Percentiles rank a stretch among this genome's conserved stretches.
Conservation (phyloP, 306 rosid genomes). For the Fragaria iinumae region DNA sequence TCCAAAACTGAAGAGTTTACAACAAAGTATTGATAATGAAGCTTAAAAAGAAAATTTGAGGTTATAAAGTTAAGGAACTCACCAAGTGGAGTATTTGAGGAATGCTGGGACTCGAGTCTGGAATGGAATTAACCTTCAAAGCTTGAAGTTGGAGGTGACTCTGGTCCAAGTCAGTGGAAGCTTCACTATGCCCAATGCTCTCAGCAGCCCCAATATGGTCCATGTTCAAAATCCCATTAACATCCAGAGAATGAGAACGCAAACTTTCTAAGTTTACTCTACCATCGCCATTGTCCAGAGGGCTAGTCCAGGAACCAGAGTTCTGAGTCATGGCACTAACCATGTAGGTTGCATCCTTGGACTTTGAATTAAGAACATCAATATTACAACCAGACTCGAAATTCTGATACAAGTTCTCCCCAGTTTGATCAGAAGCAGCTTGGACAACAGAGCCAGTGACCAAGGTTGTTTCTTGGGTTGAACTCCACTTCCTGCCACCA, state of each 20-base stretch:
- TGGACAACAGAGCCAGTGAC: slow-evolving; percentile 51
- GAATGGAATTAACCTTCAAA: slow-evolving; percentile 38
- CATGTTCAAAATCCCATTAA: slow-evolving; percentile 48
- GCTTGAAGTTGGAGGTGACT: slow-evolving; percentile 44
- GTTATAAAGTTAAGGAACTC: slow-evolving; percentile 31
- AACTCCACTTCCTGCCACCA: slow-evolving; percentile 86
- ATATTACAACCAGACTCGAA: slow-evolving; percentile 49
- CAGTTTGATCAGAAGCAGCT: slow-evolving; percentile 60
- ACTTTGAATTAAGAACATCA: slow-evolving; percentile 44
- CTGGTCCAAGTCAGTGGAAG: slow-evolving; percentile 50
- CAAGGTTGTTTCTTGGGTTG: slow-evolving; percentile 63
- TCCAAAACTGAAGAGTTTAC: too few species aligned
- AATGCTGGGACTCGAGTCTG: slow-evolving; percentile 73
- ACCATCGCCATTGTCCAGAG: slow-evolving; percentile 46
- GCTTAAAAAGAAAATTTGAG: not conserved
- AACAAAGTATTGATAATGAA: not conserved
- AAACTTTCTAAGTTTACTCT: slow-evolving; percentile 53
- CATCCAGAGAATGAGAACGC: slow-evolving; percentile 50
- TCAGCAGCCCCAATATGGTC: slow-evolving; percentile 51
- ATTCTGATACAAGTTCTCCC: slow-evolving; percentile 56
- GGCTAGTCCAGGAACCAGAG: slow-evolving; percentile 50
- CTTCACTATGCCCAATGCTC: slow-evolving; percentile 44
- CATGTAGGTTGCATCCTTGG: slow-evolving; percentile 43
- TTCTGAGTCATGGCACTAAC: slow-evolving; percentile 45
- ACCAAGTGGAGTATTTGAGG: slow-evolving; percentile 93